Base-by-base conservation (phyloP, 2,329 filamentous ascomycete genomes). In the Pseudocercospora macadamiae region DNA sequence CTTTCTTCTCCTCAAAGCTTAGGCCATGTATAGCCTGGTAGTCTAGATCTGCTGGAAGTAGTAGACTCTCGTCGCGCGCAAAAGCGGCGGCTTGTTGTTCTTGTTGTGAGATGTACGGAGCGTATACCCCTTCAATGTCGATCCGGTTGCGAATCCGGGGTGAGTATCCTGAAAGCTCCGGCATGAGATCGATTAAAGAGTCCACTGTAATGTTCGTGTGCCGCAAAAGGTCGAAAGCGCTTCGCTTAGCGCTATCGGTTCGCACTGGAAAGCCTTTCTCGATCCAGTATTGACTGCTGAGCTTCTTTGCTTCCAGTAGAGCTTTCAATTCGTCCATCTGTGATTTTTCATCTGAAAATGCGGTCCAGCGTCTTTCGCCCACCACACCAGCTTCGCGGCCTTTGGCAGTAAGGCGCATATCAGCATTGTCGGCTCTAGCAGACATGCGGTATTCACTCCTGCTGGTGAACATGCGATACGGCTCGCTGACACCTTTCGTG, bases 391-490 rank as follows among this genome's bases (percentile, higher is more conserved):
- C 90, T 12, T 82, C 78, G 57, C 88, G 86, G 8, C 91, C 95
- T 72, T 88, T 88, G 26, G 83, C 81, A 0, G 95, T 97, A 26
- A 99, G 85, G 2, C 95, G 87, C 4, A 89, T 75, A 75, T 99
- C 95, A 32, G 95, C 95, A 71, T 99, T 99, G 78, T 99, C 95
- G 45, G 95, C 89, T 62, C 95, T 89, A 2, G 91, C 86, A 42
- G 89, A 91, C 83, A 99, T 93, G 62, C 95, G 90, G 76, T 96
- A 99, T 77, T 99, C 95, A 77, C 90, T 96, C 64, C 95, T 87
- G 4, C 90, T 90, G 2, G 95, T 99, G 79, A 99, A 99, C 93
- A 99, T 97, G 66, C 95, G 87, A 76, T 99, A 99, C 1, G 95
- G 95, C 72, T 99, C 95, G 2, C 90, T 93, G 26, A 99, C 95